phyloP scores from a whole-genome alignment of 805 yeast genomes.

The Candida krabiensis region DNA sequence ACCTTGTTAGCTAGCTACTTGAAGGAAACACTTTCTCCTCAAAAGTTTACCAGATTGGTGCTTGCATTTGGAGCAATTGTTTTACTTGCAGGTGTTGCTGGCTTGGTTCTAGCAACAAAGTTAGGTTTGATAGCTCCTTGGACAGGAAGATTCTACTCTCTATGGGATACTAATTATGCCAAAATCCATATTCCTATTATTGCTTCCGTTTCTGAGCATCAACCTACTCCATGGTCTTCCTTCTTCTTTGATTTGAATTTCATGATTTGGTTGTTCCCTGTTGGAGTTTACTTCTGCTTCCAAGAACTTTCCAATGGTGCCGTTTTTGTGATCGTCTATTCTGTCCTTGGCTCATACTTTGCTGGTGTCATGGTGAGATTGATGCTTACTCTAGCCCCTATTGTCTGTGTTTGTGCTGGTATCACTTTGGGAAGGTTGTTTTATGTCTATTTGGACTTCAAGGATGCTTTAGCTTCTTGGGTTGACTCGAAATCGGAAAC shows the following conservation, averaged over 20 bases:
- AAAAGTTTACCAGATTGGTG: conserved; percentile 71
- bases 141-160: conserved; percentile 98
- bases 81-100: conserved; percentile 63
- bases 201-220: conserved; percentile 98
- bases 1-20: conserved; percentile 84
- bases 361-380: conserved; percentile 99
- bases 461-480: conserved; percentile 19
- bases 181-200: conserved; percentile 97
- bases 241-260: conserved; percentile 92
- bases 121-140: conserved; percentile 97
- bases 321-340: conserved; percentile 86
- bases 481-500: conserved; percentile 8
- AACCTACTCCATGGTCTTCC: conserved; percentile 99
- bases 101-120: conserved; percentile 76
- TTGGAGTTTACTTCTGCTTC: conserved; percentile 88
- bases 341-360: conserved; percentile 92
- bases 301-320: conserved; percentile 90
- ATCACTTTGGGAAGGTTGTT: conserved; percentile 82
- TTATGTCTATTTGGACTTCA: conserved; percentile 75
- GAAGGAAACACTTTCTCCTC: conserved; percentile 66
- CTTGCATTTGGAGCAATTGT: conserved; percentile 57
- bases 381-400: conserved; percentile 95
- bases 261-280: conserved; percentile 98
- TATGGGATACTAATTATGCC: conserved; percentile 98
- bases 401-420: conserved; percentile 91